phyloP scores from a whole-genome alignment of 306 rosid species.

The Cucumis melo region DNA sequence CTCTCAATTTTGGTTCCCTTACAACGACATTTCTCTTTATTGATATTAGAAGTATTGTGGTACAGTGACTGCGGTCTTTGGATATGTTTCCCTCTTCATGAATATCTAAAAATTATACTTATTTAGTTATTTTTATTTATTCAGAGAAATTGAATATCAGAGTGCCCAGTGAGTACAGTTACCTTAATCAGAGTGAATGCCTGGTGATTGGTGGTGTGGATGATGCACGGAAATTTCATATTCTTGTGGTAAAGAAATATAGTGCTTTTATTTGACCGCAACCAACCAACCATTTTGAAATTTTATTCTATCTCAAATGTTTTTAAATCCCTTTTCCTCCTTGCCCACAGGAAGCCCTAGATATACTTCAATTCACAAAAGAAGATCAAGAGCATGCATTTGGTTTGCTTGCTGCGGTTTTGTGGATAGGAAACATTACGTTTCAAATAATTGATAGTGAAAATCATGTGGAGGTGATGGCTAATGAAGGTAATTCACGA shows the following conservation, averaged over 20 bases:
- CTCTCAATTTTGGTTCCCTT: neutral
- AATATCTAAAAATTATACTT: neutral
- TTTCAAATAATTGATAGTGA: conserved; percentile 49
- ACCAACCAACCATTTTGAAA: conserved; percentile 1
- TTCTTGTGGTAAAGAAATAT: conserved; percentile 46
- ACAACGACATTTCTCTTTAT: neutral
- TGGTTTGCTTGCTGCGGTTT: conserved; percentile 54
- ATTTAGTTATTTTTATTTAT: conserved; percentile 10
- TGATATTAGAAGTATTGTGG: neutral
- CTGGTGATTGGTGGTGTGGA: conserved; percentile 56
- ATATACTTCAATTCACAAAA: conserved; percentile 36
- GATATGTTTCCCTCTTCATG: neutral
- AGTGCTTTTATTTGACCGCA: conserved; percentile 7
- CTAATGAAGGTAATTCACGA: conserved; percentile 59
- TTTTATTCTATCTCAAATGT: conserved; percentile 1
- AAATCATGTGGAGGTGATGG: conserved; percentile 60
- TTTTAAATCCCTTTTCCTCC: neutral
- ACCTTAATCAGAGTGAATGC: conserved; percentile 83
- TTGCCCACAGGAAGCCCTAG: conserved; percentile 53
- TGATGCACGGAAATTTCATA: conserved; percentile 23
- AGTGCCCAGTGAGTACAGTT: conserved; percentile 60
- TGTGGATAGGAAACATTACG: conserved; percentile 95
- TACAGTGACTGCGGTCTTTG: neutral
- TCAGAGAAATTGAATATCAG: conserved; percentile 69
- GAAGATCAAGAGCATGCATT: conserved; percentile 70